Evolutionary conservation across 768 basidiomycete genomes (phyloP), one percentile per base, ranked within the genome.

Genomic region (Pisolithus tinctorius): DNA sequence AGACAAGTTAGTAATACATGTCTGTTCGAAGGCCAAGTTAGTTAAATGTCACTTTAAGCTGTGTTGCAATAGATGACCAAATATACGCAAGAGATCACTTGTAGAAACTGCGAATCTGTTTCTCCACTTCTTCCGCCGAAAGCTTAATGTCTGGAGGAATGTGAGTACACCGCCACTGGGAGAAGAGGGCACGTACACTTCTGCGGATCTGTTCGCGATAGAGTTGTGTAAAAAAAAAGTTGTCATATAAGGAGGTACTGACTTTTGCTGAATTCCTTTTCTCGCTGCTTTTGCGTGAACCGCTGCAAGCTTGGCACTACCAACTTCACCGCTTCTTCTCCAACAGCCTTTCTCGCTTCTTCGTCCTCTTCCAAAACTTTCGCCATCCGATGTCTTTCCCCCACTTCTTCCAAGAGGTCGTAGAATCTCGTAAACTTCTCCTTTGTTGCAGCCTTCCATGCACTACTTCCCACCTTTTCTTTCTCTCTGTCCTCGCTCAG

Each of bases 181-280:
- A 36, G n/a, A 47, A 10, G 25, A 27, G 4, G 30, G 31, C 20
- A 59, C 76, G 54, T 57, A 80, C 78, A 81, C 58, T 80, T 81
- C 57, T 74, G 71, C 37, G 79, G 77, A 59, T 79, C 79, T 79
- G 46, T 43, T n/a, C 13, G 8, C 13, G 14, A 29, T 45, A 48
- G 36, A 48, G 39, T 6, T 8, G 25, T 41, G 29, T 45, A 0
- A n/a, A 27, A 41, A 57, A 37, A 58, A 34, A 11, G 26, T 44
- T 9, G 20, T 40, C 20, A 57, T 11, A 3, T 48, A 37, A 5
- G 37, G 34, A 34, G 27, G 11, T 2, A 71, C 79, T 60, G 56
- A 90, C 90, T 88, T 71, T 86, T 88, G 64, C 88, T 89, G 58
- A 90, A 88, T 56, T 91, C 88, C 64, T 86, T 89, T 40, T 88